These are phyloP conservation scores for Podila epicladia DNA, from an alignment of 192 early-diverging fungal genomes.

Conservation along the genomic window DNA sequence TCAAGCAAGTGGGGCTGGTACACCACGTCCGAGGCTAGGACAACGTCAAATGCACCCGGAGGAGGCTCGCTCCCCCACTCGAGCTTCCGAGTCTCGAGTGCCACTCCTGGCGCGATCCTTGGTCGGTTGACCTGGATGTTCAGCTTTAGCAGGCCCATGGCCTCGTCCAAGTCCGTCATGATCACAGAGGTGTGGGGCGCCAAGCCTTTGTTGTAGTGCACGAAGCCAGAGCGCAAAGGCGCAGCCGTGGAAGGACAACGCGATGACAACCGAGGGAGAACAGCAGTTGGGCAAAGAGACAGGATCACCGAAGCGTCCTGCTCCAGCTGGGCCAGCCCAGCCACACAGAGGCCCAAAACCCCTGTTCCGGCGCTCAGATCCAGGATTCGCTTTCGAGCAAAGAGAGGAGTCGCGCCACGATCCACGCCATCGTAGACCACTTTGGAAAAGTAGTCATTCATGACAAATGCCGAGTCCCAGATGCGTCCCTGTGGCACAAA, in stretches of 20 bases:
- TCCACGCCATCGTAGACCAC: conserved; percentile 8
- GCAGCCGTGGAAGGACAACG: neutral
- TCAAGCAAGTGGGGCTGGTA: conserved; percentile 52
- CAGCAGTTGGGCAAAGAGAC: no score
- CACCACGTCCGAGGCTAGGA: conserved; percentile 63
- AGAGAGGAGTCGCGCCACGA: conserved; percentile 8
- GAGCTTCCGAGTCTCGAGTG: conserved; percentile 7
- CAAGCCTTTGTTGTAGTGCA: neutral
- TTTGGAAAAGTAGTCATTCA: conserved; percentile 45
- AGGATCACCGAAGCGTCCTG: neutral
- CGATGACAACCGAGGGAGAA: neutral
- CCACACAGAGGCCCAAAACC: conserved; percentile 52
- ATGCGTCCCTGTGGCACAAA: conserved; percentile 59
- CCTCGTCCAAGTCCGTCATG: conserved; percentile 57
- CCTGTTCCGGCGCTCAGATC: conserved; percentile 64
- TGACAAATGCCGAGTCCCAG: conserved; percentile 61
- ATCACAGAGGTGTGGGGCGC: conserved; percentile 13
- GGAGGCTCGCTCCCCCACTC: conserved; percentile 26
- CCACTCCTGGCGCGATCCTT: conserved; percentile 10
- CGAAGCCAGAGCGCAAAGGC: neutral
- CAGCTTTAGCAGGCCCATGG: conserved; percentile 45
- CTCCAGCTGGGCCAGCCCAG: conserved; percentile 40
- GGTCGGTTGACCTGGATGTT: conserved; percentile 47
- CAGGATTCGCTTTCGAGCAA: conserved; percentile 49
- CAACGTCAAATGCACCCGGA: conserved; percentile 28